Conservation (phyloP, 163 green algal species). For the Scenedesmus sp. region DNA sequence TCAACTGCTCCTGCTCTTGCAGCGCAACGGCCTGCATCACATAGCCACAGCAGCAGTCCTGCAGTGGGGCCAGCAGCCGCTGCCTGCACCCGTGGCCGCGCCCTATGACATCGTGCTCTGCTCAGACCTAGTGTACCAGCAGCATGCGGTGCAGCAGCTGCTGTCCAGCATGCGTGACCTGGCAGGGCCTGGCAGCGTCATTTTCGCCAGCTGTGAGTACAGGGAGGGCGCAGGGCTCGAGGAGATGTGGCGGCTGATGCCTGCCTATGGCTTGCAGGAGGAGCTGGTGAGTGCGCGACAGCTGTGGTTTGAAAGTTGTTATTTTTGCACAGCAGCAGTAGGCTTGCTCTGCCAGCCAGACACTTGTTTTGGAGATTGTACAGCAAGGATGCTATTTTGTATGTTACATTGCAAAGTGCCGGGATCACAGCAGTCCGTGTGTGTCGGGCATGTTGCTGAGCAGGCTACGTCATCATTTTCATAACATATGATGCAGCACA, state of each 20-base stretch:
- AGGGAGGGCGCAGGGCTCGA: conserved; percentile 27
- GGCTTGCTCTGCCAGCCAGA: background rate
- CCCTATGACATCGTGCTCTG: conserved; percentile 37
- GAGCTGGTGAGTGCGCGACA: conserved; percentile 18
- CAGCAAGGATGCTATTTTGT: too few relatives aligned
- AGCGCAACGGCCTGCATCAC: conserved; percentile 32
- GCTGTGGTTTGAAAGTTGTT: background rate
- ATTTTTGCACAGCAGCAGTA: background rate
- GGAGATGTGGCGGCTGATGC: conserved; percentile 9
- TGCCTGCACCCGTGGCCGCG: background rate
- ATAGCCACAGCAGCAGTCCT: background rate
- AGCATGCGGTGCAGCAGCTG: background rate
- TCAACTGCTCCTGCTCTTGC: background rate
- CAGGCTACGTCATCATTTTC: too few relatives aligned
- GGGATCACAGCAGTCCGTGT: too few relatives aligned
- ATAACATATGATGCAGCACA: too few relatives aligned
- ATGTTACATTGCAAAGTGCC: too few relatives aligned
- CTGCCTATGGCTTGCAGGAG: background rate
- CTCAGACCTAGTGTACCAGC: conserved; percentile 37
- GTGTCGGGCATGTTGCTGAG: too few relatives aligned
- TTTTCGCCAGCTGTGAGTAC: conserved; percentile 23
- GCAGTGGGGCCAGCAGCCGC: conserved; percentile 11
- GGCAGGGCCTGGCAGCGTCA: conserved; percentile 7
- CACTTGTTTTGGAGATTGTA: background rate
- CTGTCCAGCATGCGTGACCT: conserved; percentile 14